Conservation (phyloP, 495 filamentous ascomycete species). For the Podospora fimiseda region DNA sequence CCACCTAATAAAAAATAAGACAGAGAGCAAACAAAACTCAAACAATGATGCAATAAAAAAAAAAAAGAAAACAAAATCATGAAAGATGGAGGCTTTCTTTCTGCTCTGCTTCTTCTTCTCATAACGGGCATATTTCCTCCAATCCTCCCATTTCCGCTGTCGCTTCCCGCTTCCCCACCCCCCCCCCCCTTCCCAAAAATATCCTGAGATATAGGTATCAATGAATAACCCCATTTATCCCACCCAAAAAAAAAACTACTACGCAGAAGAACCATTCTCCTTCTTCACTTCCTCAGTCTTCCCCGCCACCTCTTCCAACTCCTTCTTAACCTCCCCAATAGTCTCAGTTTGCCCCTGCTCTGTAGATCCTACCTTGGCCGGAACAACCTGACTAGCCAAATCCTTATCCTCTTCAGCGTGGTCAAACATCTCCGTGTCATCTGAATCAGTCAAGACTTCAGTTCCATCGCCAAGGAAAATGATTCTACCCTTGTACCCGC, state of each 20-base stretch:
- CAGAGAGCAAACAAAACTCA: background rate
- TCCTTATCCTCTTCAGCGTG: constrained; percentile 81
- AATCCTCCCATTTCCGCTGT: background rate
- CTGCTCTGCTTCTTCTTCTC: too few relatives aligned
- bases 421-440: constrained; percentile 90
- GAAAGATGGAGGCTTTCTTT: constrained; percentile 2
- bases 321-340: background rate
- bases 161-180: too few relatives aligned
- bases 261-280: background rate
- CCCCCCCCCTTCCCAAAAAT: too few relatives aligned
- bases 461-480: constrained; percentile 93
- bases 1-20: too few relatives aligned
- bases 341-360: constrained; percentile 1
- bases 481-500: constrained; percentile 67
- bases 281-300: background rate
- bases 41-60: background rate
- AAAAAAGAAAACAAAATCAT: constrained; percentile 3
- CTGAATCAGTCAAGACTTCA: constrained; percentile 76
- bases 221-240: background rate
- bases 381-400: constrained; percentile 48
- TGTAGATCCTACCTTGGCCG: constrained; percentile 15
- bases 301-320: constrained; percentile 1
- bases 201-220: background rate
- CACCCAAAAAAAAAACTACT: background rate
- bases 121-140: background rate